A percentile compares a stretch with the other conserved stretches of the same genome.
phyloP scores from a whole-genome alignment of 306 rosid species.

The Casuarina equisetifolia region DNA sequence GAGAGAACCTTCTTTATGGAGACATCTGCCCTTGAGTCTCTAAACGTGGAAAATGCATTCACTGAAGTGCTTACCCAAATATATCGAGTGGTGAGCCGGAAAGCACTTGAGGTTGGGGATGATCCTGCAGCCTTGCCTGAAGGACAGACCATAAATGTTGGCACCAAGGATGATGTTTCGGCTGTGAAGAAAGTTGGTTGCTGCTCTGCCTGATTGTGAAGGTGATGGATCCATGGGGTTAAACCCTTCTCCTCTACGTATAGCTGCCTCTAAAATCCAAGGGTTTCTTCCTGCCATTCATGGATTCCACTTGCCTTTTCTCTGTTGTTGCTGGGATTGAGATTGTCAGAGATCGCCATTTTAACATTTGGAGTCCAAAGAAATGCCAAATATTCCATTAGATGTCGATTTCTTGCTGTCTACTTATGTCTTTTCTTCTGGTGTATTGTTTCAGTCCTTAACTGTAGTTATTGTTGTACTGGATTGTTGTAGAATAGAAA shows the following conservation, averaged over 20 bases:
- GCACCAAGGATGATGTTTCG: constrained; percentile 60
- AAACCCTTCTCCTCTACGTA: constrained; percentile 8
- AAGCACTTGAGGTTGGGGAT: constrained; percentile 52
- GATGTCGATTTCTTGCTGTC: background rate
- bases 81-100: constrained; percentile 48
- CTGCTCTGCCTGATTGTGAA: constrained; percentile 44
- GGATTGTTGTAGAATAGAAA: constrained; percentile 12
- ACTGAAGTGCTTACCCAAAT: constrained; percentile 55
- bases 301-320: constrained; percentile 8
- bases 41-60: constrained; percentile 59
- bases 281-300: background rate
- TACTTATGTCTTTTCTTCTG: background rate
- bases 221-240: constrained; percentile 11
- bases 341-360: background rate
- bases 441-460: background rate
- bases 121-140: constrained; percentile 52
- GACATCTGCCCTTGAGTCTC: constrained; percentile 59
- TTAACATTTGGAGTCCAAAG: constrained; percentile 21
- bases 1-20: constrained; percentile 55
- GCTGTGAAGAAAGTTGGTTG: constrained; percentile 54
- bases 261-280: background rate
- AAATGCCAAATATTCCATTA: constrained; percentile 6
- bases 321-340: background rate
- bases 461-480: background rate
- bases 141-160: constrained; percentile 53